phyloP scores from a whole-genome alignment of 2,329 filamentous ascomycete genomes.

The Coniochaeta sp. region DNA sequence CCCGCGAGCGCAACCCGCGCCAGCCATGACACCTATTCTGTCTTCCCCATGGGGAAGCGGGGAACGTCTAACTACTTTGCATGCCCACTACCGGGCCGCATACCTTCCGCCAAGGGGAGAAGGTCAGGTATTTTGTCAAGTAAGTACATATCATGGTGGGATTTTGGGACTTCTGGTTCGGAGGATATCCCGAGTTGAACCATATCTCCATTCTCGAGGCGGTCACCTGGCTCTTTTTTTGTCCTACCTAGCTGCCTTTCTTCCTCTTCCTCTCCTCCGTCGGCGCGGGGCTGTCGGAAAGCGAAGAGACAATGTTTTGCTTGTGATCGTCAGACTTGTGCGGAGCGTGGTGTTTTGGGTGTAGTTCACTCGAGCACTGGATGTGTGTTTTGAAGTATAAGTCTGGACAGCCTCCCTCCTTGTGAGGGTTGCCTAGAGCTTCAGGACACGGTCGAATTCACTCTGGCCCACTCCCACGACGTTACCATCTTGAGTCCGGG shows the following conservation, averaged over 20 bases:
- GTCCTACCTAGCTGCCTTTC: background rate
- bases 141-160: background rate
- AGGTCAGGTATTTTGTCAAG: background rate
- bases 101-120: background rate
- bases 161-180: background rate
- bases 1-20: no score
- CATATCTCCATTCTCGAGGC: conserved; percentile 24
- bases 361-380: background rate
- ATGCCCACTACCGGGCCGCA: background rate
- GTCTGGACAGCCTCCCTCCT: background rate
- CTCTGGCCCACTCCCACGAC: background rate
- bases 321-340: background rate
- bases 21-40: background rate
- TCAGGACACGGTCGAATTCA: background rate
- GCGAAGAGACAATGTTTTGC: background rate
- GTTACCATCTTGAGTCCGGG: background rate
- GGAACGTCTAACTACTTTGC: background rate
- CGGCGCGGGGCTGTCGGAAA: background rate
- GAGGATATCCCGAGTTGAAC: conserved; percentile 14
- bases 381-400: background rate
- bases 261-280: background rate
- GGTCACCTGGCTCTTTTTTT: conserved; percentile 14
- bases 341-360: background rate
- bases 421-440: background rate
- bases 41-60: conserved; percentile 3